A percentile compares a stretch with the other conserved stretches of the same genome.
phyloP scores from a whole-genome alignment of 306 rosid genomes.

The Medicago arabica region DNA sequence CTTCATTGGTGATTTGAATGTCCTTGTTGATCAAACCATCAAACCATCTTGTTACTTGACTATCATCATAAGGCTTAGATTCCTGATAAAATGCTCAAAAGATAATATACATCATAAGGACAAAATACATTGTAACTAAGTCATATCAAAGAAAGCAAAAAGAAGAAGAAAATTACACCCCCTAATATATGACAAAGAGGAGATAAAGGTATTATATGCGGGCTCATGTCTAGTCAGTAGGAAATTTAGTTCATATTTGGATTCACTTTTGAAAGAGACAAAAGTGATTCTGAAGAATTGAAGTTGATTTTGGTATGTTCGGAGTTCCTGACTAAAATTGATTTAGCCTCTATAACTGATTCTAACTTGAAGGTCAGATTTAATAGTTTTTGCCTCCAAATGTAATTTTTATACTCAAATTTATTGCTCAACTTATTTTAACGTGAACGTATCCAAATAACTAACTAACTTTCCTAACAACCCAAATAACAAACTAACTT shows the following conservation, averaged over 20 bases:
- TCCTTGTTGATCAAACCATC: slow-evolving; percentile 81
- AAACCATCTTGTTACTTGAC: slow-evolving; percentile 69
- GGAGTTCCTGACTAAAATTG: no score
- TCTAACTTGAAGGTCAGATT: no score
- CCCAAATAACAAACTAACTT: no score
- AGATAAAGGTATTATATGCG: background rate
- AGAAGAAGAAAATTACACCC: background rate
- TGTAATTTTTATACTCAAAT: no score
- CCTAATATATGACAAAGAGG: background rate
- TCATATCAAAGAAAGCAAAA: slow-evolving; percentile 13
- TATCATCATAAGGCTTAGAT: slow-evolving; percentile 43
- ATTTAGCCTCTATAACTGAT: no score
- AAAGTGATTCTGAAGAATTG: no score
- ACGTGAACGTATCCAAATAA: no score
- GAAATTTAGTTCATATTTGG: background rate
- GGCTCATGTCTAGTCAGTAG: background rate
- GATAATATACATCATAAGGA: slow-evolving; percentile 18
- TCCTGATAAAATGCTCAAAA: slow-evolving; percentile 54
- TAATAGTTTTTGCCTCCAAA: no score
- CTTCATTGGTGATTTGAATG: slow-evolving; percentile 69
- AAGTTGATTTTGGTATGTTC: no score
- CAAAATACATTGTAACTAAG: background rate
- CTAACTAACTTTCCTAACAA: no score
- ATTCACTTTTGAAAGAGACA: no score
- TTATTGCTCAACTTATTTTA: no score